Conservation (phyloP, 1,284 basidiomycete genomes). For the Rhodotorula sp. region DNA sequence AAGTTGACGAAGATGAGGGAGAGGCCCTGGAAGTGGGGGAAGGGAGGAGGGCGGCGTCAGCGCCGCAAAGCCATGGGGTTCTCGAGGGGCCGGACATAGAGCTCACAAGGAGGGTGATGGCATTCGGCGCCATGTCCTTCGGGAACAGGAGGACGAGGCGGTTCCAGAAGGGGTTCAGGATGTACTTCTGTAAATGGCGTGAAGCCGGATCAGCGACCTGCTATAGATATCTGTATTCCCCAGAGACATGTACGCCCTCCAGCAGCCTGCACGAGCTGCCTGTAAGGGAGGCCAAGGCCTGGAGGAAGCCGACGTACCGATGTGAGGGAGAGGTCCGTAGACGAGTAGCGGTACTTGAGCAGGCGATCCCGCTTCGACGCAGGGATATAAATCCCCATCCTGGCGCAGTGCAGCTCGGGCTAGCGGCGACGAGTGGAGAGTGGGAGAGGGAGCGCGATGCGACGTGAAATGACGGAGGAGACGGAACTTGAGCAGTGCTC, state of each 20-base stretch:
- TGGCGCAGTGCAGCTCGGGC: neutral
- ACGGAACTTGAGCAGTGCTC: too few relatives aligned
- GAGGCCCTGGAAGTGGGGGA: conserved; percentile 61
- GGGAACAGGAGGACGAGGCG: conserved; percentile 93
- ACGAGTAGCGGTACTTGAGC: conserved; percentile 62
- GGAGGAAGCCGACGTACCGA: conserved; percentile 22
- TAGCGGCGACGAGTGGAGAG: too few relatives aligned
- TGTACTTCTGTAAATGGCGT: conserved; percentile 62
- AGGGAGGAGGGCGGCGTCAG: conserved; percentile 69
- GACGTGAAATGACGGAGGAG: neutral
- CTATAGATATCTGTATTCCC: too few relatives aligned
- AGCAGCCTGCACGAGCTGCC: too few relatives aligned
- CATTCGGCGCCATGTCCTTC: conserved; percentile 80
- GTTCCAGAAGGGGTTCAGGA: conserved; percentile 91
- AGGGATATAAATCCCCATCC: conserved; percentile 51
- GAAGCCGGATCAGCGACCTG: too few relatives aligned
- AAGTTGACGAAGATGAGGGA: conserved; percentile 82
- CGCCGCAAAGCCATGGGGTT: neutral
- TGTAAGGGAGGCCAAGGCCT: too few relatives aligned
- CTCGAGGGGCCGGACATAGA: too few relatives aligned
- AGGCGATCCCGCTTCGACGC: conserved; percentile 55
- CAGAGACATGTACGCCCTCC: too few relatives aligned
- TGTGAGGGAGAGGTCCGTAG: conserved; percentile 58
- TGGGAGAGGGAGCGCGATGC: neutral
- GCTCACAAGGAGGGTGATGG: conserved; percentile 63